These are phyloP conservation scores for Grosmannia clavigera DNA, from an alignment of 2,329 filamentous ascomycete species.

Conservation along the genomic window DNA sequence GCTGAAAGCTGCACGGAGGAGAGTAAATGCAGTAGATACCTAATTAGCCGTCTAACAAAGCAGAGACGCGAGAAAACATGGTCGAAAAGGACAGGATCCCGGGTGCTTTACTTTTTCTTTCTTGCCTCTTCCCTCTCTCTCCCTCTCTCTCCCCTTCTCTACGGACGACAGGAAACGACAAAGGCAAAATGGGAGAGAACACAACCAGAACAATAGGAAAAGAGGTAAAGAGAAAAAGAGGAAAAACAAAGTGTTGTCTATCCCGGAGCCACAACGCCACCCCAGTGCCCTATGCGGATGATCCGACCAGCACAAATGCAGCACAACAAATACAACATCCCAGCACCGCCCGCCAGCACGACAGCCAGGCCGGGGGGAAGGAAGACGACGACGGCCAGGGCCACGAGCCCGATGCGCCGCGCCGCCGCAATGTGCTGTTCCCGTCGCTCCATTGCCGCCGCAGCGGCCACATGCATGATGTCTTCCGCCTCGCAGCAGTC, in stretches of 20 bases:
- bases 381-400: constrained; percentile 33
- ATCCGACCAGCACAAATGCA: constrained; percentile 16
- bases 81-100: background rate
- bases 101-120: background rate
- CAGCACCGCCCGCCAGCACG: constrained; percentile 22
- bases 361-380: constrained; percentile 30
- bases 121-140: background rate
- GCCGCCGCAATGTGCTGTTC: constrained; percentile 28
- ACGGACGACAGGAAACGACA: background rate
- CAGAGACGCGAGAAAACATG: background rate
- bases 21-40: background rate
- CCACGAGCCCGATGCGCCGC: constrained; percentile 28
- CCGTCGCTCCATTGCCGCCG: constrained; percentile 16
- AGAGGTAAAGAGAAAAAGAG: background rate
- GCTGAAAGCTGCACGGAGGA: background rate
- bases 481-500: background rate
- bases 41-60: background rate
- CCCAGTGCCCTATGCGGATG: constrained; percentile 5
- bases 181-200: background rate
- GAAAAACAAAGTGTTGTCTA: constrained; percentile 3
- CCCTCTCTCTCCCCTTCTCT: background rate
- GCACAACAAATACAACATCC: constrained; percentile 24
- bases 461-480: too few relatives aligned
- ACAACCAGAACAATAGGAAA: background rate
- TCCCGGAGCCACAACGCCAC: constrained; percentile 5